phyloP scores from a whole-genome alignment of 2,329 filamentous ascomycete species.

The Cryphonectria radicalis region DNA sequence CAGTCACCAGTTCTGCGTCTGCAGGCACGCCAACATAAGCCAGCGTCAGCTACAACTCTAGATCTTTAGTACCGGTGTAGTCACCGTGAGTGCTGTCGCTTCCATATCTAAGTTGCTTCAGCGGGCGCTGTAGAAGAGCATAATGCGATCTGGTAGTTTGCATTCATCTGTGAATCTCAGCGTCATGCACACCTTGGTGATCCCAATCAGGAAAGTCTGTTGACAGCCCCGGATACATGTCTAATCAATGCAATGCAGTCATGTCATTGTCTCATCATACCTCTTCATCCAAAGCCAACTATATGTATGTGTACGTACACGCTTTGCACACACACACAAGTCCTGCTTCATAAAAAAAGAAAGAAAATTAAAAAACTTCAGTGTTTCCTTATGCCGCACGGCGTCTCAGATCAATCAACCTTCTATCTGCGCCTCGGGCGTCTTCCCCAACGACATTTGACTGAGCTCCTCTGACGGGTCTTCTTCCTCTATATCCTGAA shows the following conservation, averaged over 20 bases:
- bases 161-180: background rate
- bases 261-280: background rate
- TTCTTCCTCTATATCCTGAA: slow-evolving; percentile 40
- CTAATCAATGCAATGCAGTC: background rate
- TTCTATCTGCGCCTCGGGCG: slow-evolving; percentile 31
- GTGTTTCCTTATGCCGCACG: slow-evolving; percentile 15
- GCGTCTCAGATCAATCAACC: slow-evolving; percentile 22
- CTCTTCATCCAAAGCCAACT: background rate
- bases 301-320: background rate
- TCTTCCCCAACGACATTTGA: slow-evolving; percentile 44
- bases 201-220: background rate
- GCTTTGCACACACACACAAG: background rate
- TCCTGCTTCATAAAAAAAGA: background rate
- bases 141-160: background rate
- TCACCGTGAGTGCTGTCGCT: background rate
- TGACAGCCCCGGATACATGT: no score
- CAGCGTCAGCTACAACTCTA: slow-evolving; percentile 2
- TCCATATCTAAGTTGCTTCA: background rate
- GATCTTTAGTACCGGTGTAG: background rate
- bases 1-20: slow-evolving; percentile 5
- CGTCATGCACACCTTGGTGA: background rate
- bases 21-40: background rate
- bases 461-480: slow-evolving; percentile 42
- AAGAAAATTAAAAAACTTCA: background rate
- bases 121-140: background rate